Percentiles rank a stretch among this genome's conserved stretches.
phyloP scores from a whole-genome alignment of 148 eudicot genomes.

The Rhododendron williamsianum region DNA sequence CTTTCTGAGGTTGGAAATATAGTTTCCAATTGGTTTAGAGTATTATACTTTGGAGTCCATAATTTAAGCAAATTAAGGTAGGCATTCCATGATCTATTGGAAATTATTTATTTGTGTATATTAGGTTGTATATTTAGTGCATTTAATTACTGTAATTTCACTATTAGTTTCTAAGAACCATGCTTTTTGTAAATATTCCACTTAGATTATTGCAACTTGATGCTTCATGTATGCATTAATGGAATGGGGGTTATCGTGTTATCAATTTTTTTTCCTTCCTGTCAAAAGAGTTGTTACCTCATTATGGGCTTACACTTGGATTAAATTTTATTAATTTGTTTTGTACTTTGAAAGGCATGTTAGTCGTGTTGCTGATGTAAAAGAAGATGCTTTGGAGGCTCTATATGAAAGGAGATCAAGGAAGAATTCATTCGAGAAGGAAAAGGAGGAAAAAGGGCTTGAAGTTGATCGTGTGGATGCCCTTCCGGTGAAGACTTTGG shows the following conservation, averaged over 20 bases:
- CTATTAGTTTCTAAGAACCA: background rate
- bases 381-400: slow-evolving; percentile 71
- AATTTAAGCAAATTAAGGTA: background rate
- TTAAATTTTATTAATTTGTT: slow-evolving; percentile 2
- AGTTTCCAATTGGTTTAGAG: background rate
- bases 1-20: background rate
- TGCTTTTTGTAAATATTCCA: background rate
- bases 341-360: slow-evolving; percentile 52
- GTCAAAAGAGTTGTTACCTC: background rate
- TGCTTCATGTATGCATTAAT: background rate
- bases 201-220: background rate
- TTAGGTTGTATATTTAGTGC: background rate
- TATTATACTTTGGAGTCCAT: background rate
- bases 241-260: background rate
- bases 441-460: slow-evolving; percentile 40
- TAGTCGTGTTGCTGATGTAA: slow-evolving; percentile 72
- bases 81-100: background rate
- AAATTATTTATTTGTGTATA: background rate
- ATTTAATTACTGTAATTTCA: background rate
- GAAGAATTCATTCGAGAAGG: slow-evolving; percentile 46
- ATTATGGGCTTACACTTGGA: background rate
- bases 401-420: slow-evolving; percentile 47
- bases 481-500: slow-evolving; percentile 84
- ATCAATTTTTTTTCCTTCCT: background rate
- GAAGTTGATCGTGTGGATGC: slow-evolving; percentile 90